phyloP scores from a whole-genome alignment of 306 rosid species.

The Neltuma alba region DNA sequence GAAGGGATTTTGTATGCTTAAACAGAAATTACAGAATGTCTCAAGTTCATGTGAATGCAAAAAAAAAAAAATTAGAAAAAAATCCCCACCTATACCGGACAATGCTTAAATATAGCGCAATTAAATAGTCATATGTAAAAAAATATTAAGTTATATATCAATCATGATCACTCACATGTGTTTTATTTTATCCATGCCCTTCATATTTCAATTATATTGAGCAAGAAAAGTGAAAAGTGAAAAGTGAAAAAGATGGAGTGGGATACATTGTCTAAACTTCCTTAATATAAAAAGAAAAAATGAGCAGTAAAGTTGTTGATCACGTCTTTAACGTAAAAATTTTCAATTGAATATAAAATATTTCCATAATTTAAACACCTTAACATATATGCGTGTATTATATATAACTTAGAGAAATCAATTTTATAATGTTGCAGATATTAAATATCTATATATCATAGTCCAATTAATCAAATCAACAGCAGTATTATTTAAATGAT shows the following conservation, averaged over 20 bases:
- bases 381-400: too few relatives aligned
- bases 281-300: too few relatives aligned
- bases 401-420: background rate
- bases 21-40: too few relatives aligned
- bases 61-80: too few relatives aligned
- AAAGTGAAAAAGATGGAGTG: background rate
- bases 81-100: too few relatives aligned
- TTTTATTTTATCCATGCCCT: background rate
- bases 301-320: too few relatives aligned
- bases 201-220: background rate
- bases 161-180: background rate
- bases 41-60: too few relatives aligned
- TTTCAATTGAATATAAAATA: too few relatives aligned
- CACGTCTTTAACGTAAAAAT: background rate
- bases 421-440: background rate
- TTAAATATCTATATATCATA: background rate
- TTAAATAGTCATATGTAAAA: too few relatives aligned
- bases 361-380: background rate
- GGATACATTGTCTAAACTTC: background rate
- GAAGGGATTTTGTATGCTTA: too few relatives aligned
- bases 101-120: too few relatives aligned
- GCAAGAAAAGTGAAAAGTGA: background rate
- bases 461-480: background rate
- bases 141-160: too few relatives aligned
- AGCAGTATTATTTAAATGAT: background rate